These are phyloP conservation scores for Starmerella khaoyaiensis DNA, from an alignment of 805 yeast species.

Conservation along the genomic window DNA sequence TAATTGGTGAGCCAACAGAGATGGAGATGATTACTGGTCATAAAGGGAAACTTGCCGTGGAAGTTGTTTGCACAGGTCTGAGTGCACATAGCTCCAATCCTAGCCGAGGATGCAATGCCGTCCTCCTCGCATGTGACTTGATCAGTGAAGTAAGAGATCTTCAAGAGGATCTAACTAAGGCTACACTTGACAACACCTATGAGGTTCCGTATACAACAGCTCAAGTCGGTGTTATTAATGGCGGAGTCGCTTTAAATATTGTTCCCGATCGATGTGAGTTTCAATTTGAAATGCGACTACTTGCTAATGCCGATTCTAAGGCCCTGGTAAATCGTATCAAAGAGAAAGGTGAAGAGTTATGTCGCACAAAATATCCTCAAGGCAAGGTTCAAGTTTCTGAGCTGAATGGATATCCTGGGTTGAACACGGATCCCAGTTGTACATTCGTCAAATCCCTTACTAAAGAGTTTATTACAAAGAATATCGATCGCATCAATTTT, in stretches of 20 bases:
- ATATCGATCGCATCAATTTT: constrained; percentile 10
- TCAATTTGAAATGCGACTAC: constrained; percentile 17
- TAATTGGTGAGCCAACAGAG: constrained; percentile 18
- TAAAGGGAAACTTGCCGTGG: constrained; percentile 18
- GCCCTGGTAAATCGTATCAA: constrained; percentile 5
- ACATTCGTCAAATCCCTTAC: constrained; percentile 3
- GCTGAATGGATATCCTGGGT: constrained; percentile 15
- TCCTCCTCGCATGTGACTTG: constrained; percentile 14
- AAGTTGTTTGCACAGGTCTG: constrained; percentile 12
- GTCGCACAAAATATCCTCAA: constrained; percentile 1
- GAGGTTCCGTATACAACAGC: constrained; percentile 17
- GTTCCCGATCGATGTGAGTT: constrained; percentile 17
- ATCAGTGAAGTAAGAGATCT: constrained; percentile 11
- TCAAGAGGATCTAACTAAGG: constrained; percentile 4
- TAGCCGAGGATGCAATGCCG: constrained; percentile 15
- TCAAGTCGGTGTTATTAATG: constrained; percentile 14
- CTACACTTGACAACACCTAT: constrained; percentile 4
- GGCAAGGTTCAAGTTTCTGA: constrained; percentile 9
- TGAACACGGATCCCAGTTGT: constrained; percentile 4
- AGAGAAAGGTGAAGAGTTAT: constrained; percentile 3
- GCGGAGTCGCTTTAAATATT: constrained; percentile 18
- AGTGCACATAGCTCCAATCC: constrained; percentile 18
- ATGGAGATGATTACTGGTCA: constrained; percentile 14
- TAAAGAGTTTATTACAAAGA: not conserved
- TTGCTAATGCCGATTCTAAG: constrained; percentile 8